Percentiles rank a stretch among this genome's conserved stretches.
phyloP scores from a whole-genome alignment of 1,139 yeast species.

The Yamadazyma dushanensis region DNA sequence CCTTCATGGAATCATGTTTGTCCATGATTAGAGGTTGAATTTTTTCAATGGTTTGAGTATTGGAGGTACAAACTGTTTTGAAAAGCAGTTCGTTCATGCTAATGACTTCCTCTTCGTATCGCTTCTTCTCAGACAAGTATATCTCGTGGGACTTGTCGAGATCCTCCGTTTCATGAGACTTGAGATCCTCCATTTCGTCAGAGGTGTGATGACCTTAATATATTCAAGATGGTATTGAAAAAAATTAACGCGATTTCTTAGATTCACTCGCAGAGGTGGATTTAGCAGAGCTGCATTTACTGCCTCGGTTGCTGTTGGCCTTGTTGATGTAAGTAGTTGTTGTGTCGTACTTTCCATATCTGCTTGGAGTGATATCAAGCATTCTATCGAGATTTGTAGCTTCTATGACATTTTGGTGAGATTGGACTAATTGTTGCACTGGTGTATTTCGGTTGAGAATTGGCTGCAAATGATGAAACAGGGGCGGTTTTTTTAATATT shows the following conservation, averaged over 20 bases:
- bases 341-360: slow-evolving; percentile 31
- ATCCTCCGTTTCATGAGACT: too few species aligned
- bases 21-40: slow-evolving; percentile 11
- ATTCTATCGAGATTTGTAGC: slow-evolving; percentile 20
- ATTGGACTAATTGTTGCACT: slow-evolving; percentile 20
- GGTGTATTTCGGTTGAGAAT: slow-evolving; percentile 20
- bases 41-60: background rate
- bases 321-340: slow-evolving; percentile 21
- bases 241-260: slow-evolving; percentile 1
- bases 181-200: too few species aligned
- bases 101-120: slow-evolving; percentile 2
- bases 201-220: background rate
- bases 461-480: slow-evolving; percentile 17
- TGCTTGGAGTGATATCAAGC: slow-evolving; percentile 15
- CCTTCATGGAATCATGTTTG: slow-evolving; percentile 13
- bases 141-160: too few species aligned
- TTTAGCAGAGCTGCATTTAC: too few species aligned
- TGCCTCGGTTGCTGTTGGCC: slow-evolving; percentile 22
- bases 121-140: slow-evolving; percentile 3
- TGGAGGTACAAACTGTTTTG: background rate
- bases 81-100: background rate
- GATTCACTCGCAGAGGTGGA: background rate
- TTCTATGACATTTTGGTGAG: slow-evolving; percentile 24
- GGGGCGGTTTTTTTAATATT: slow-evolving; percentile 5
- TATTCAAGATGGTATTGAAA: background rate